Base-by-base conservation (phyloP, 768 basidiomycete species). In the Suillus cothurnatus region DNA sequence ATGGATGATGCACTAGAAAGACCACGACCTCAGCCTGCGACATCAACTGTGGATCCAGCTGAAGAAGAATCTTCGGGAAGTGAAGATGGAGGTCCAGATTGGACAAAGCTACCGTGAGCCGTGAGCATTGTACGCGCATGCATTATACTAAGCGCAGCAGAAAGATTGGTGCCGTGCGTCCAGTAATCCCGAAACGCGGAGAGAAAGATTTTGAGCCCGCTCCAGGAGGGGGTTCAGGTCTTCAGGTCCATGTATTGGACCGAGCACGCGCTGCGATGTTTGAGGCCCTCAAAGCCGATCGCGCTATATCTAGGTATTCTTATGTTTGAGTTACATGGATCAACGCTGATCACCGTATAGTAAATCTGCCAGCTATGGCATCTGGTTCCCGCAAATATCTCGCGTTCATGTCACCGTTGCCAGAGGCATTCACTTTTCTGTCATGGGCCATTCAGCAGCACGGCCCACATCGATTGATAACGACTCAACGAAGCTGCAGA, bases 161-260 rank as follows among this genome's bases (percentile, higher is more conserved):
- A 53, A 73, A 68, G 52, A 23, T 61, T 47, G 75, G 70, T 12
- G 70, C 70, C 19, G 71, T 77, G 6, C 85, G 89, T 47, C 92
- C 91, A 3, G 81, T 92, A 7, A 96, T 99, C 60, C 97, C 97
- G 7, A 96, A 93, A 76, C 87, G 97, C 32, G 97, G 97, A 2
- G 97, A 99, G 77, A 99, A 99, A 74, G 96, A 99, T 68, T 99
- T 95, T 69, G 97, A 99, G 74, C 97, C 97, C 2, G 81, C 82
- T 69, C 71, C 79, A 26, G 81, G 80, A 11, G 73, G 86, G 12
- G 92, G 90, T 7, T 90, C 93, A 14, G 86, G 85, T 15, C 80
- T 94, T 15, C 97, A 99, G 72, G 78, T 87, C 32, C 90, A 94
- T 78, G 86, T 93, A 66, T 84, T 99, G 26, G 89, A 93, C 62